Evolutionary conservation across 2,329 filamentous ascomycete genomes (phyloP).

Genomic region (Hymenoscyphus albidus): DNA sequence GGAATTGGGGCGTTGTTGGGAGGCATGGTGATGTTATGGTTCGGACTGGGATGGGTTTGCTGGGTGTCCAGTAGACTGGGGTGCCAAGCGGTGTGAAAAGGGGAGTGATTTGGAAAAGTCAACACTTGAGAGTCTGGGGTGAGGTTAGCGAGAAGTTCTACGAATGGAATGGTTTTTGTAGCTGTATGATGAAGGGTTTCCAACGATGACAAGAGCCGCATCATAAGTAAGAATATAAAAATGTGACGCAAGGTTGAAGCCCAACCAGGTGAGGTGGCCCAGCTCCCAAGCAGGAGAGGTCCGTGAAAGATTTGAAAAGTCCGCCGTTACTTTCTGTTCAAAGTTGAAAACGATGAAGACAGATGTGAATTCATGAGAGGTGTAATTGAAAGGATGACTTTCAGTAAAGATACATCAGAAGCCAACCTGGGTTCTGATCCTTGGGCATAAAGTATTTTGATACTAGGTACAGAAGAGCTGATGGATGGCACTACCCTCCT

Average conservation of each 20-base stretch:
- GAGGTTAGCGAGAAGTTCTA: background rate
- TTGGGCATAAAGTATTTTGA: background rate
- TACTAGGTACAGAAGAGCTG: background rate
- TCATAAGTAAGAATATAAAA: background rate
- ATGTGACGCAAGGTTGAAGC: background rate
- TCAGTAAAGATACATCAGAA: background rate
- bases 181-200: background rate
- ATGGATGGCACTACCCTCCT: background rate
- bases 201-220: background rate
- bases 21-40: slow-evolving; percentile 57
- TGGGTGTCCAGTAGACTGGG: background rate
- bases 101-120: background rate
- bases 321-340: background rate
- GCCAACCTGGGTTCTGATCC: background rate
- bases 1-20: slow-evolving; percentile 85
- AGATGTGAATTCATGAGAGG: background rate
- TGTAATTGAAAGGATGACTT: background rate
- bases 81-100: slow-evolving; percentile 10
- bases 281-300: background rate
- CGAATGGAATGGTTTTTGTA: background rate
- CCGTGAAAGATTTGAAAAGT: background rate
- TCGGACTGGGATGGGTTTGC: background rate
- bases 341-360: background rate
- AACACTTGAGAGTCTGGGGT: slow-evolving; percentile 3
- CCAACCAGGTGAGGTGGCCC: background rate